These are phyloP conservation scores for Kodamaea sagamina DNA, from an alignment of 805 yeast genomes.

Conservation along the genomic window DNA sequence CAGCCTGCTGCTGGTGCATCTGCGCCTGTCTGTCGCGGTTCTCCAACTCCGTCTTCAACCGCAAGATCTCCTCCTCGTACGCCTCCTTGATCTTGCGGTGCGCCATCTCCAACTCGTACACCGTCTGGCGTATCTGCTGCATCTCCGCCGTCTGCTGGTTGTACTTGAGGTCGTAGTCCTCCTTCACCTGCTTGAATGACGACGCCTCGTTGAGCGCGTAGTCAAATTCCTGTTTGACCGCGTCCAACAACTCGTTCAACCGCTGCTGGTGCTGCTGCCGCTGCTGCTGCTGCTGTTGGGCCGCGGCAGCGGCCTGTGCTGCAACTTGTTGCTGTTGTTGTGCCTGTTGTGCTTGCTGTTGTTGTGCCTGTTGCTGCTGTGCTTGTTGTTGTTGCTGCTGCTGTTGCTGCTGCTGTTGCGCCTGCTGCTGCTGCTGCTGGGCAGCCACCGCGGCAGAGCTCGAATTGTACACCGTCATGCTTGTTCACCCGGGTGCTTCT, in stretches of 20 bases:
- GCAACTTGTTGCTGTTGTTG: constrained; percentile 25
- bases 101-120: constrained; percentile 89
- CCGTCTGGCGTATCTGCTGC: constrained; percentile 91
- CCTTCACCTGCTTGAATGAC: constrained; percentile 83
- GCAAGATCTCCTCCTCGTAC: constrained; percentile 87
- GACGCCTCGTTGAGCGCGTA: constrained; percentile 83
- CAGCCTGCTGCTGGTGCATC: constrained; percentile 41
- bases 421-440: constrained; percentile 32
- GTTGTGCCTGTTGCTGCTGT: constrained; percentile 27
- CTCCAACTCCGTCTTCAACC: constrained; percentile 84
- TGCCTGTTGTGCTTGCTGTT: constrained; percentile 27
- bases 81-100: constrained; percentile 95
- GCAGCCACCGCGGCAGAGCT: constrained; percentile 31
- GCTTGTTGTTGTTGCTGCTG: constrained; percentile 18
- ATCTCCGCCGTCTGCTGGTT: constrained; percentile 91
- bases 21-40: constrained; percentile 63
- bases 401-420: constrained; percentile 30
- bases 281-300: constrained; percentile 32
- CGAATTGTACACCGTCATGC: constrained; percentile 38
- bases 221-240: constrained; percentile 89
- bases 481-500: neutral
- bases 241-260: constrained; percentile 82
- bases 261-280: constrained; percentile 47
- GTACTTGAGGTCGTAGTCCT: constrained; percentile 86
- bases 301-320: constrained; percentile 21